Conservation (phyloP, 192 early-diverging fungal species). For the Coemansia sp. region DNA sequence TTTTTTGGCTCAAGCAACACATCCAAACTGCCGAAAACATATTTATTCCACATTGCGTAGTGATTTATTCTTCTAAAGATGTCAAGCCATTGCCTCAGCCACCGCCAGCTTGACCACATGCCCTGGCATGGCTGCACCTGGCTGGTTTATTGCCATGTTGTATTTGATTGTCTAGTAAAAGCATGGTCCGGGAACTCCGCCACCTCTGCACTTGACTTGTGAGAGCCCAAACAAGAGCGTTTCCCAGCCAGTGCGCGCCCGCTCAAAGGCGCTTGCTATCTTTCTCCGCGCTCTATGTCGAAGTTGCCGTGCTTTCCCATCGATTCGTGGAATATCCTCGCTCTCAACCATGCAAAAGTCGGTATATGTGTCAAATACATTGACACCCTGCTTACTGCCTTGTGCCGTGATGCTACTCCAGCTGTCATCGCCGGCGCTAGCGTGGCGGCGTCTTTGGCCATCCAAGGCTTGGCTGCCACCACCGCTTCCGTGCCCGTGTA, state of each 20-base stretch:
- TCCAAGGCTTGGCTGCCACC: neutral
- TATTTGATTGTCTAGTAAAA: neutral
- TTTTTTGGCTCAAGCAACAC: too few species aligned
- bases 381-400: neutral
- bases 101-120: too few species aligned
- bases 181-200: neutral
- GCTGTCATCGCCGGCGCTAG: neutral
- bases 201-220: neutral
- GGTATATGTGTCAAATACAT: neutral
- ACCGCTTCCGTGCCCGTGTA: neutral
- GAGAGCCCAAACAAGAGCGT: neutral
- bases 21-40: too few species aligned
- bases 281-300: conserved; percentile 13
- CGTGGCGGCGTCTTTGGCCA: neutral
- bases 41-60: too few species aligned
- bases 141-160: too few species aligned
- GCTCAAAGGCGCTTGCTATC: neutral
- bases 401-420: conserved; percentile 4
- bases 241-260: conserved; percentile 16
- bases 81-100: too few species aligned
- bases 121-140: too few species aligned
- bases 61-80: too few species aligned
- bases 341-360: neutral
- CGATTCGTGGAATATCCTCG: conserved; percentile 1
- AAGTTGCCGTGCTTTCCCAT: conserved; percentile 11